These are phyloP conservation scores for Phaeosphaeria sp. DNA, from an alignment of 2,329 filamentous ascomycete genomes.

Conservation along the genomic window DNA sequence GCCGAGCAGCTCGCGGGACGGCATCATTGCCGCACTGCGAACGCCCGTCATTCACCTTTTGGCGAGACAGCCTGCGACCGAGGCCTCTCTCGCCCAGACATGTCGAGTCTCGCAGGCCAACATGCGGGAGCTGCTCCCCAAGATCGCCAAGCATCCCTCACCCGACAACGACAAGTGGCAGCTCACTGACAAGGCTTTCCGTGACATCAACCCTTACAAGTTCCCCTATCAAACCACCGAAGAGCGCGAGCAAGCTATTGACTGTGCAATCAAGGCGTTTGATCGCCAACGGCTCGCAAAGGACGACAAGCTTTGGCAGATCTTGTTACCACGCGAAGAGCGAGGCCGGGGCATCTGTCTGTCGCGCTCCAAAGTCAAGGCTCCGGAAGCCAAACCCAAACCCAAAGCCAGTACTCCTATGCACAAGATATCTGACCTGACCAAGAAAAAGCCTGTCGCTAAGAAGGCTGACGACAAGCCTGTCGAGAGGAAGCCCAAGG, in stretches of 20 bases:
- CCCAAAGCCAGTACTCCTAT: slow-evolving; percentile 43
- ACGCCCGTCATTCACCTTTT: slow-evolving; percentile 60
- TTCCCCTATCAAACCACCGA: slow-evolving; percentile 64
- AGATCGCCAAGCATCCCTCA: slow-evolving; percentile 60
- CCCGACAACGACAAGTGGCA: slow-evolving; percentile 52
- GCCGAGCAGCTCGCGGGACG: slow-evolving; percentile 40
- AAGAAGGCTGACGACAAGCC: slow-evolving; percentile 55
- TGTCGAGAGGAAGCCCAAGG: slow-evolving; percentile 27
- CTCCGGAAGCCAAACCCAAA: slow-evolving; percentile 43
- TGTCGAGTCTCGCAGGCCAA: slow-evolving; percentile 37
- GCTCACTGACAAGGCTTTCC: slow-evolving; percentile 65
- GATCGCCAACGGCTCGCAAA: slow-evolving; percentile 66
- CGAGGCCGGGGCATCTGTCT: slow-evolving; percentile 67
- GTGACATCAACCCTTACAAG: slow-evolving; percentile 67
- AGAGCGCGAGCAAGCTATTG: slow-evolving; percentile 65
- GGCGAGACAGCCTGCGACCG: slow-evolving; percentile 48
- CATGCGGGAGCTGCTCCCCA: slow-evolving; percentile 48
- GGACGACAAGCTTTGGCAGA: slow-evolving; percentile 68
- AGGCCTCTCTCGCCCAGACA: slow-evolving; percentile 40
- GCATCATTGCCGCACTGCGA: slow-evolving; percentile 51
- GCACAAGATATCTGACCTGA: slow-evolving; percentile 49
- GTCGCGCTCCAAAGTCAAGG: slow-evolving; percentile 63
- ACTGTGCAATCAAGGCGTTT: slow-evolving; percentile 68
- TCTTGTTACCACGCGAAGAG: slow-evolving; percentile 65
- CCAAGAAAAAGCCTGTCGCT: slow-evolving; percentile 51